Percentiles rank a stretch among this genome's conserved stretches.
These are phyloP conservation scores for Vitis riparia DNA, from an alignment of 164 flowering plant species.

Conservation along the genomic window DNA sequence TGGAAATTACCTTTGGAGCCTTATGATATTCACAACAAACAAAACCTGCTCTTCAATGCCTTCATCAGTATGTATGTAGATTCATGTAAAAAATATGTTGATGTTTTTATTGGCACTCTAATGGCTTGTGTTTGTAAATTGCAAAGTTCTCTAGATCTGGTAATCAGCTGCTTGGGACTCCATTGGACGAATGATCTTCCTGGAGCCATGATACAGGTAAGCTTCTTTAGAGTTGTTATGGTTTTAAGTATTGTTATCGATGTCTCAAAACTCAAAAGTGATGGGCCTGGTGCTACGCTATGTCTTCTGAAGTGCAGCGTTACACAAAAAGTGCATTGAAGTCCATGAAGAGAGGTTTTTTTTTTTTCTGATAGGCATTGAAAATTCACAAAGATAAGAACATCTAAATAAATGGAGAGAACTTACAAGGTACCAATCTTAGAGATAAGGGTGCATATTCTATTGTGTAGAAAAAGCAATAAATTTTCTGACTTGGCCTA, in stretches of 20 bases:
- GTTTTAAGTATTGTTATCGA: neutral
- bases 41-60: too few relatives aligned
- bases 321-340: neutral
- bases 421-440: neutral
- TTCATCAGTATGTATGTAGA: too few relatives aligned
- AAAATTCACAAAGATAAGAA: neutral
- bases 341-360: neutral
- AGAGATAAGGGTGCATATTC: too few relatives aligned
- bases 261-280: too few relatives aligned
- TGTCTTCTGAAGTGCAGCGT: neutral
- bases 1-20: too few relatives aligned
- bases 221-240: conserved; percentile 1
- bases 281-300: neutral
- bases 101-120: neutral
- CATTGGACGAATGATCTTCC: conserved; percentile 99
- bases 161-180: conserved; percentile 92
- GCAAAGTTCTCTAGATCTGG: conserved; percentile 78
- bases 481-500: neutral
- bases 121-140: conserved; percentile 9
- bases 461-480: neutral
- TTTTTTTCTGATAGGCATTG: too few relatives aligned
- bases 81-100: too few relatives aligned
- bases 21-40: too few relatives aligned
- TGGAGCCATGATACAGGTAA: conserved; percentile 96
- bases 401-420: neutral